Conservation (phyloP, 2,329 filamentous ascomycete species). For the Fusarium sp. region DNA sequence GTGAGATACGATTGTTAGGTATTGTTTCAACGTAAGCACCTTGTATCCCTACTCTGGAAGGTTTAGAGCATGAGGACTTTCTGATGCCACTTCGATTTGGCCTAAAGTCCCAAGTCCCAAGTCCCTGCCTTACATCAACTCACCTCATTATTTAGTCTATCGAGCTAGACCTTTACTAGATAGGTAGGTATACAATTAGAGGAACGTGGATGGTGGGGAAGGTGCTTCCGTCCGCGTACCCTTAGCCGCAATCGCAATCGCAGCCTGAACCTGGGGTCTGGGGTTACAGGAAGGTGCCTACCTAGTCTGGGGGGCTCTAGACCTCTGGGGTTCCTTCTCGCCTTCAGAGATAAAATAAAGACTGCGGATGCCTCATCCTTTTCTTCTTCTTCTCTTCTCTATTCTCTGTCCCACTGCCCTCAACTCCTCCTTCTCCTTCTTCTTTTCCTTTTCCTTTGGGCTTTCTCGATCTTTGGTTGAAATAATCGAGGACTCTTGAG, state of each 20-base stretch:
- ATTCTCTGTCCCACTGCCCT: slow-evolving; percentile 13
- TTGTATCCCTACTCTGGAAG: too few relatives aligned
- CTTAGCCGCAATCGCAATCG: slow-evolving; percentile 12
- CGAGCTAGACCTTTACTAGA: neutral
- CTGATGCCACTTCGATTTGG: too few relatives aligned
- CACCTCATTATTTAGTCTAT: neutral
- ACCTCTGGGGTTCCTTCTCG: slow-evolving; percentile 22
- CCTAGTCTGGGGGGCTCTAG: slow-evolving; percentile 17
- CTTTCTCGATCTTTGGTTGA: slow-evolving; percentile 1
- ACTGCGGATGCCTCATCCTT: slow-evolving; percentile 17
- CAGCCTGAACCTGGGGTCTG: slow-evolving; percentile 27
- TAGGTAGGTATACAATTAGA: slow-evolving; percentile 3
- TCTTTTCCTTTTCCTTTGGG: too few relatives aligned
- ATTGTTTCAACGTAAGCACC: neutral
- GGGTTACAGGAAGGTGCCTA: slow-evolving; percentile 7
- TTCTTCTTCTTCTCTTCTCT: slow-evolving; percentile 15
- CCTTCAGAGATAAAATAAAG: slow-evolving; percentile 39
- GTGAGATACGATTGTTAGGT: neutral
- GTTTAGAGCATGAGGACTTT: too few relatives aligned
- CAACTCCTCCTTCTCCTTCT: slow-evolving; percentile 3
- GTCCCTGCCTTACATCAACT: too few relatives aligned
- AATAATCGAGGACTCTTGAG: neutral
- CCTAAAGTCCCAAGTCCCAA: too few relatives aligned
- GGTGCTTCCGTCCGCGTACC: slow-evolving; percentile 4
- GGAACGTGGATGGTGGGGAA: slow-evolving; percentile 20